Percentiles rank a stretch among this genome's conserved stretches.
These are phyloP conservation scores for Phytophthora cactorum DNA, from an alignment of 352 stramenopile genomes.

Conservation along the genomic window DNA sequence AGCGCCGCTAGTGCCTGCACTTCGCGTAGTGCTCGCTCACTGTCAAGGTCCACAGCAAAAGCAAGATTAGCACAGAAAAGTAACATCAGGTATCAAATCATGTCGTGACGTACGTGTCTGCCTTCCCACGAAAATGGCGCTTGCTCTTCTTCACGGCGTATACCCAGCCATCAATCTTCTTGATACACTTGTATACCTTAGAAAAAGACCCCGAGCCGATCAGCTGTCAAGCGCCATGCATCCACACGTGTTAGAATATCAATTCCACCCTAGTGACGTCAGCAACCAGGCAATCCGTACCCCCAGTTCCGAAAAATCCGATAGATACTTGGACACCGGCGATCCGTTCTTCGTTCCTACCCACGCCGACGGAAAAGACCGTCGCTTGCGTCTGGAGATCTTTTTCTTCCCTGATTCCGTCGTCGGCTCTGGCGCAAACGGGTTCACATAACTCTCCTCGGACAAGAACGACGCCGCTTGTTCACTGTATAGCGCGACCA, in stretches of 20 bases:
- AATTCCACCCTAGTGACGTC: not conserved
- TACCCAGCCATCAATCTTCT: slow-evolving; percentile 88
- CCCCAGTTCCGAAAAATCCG: slow-evolving; percentile 81
- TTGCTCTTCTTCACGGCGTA: slow-evolving; percentile 92
- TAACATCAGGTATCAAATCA: not conserved
- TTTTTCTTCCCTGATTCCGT: slow-evolving; percentile 66
- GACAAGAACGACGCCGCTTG: slow-evolving; percentile 31
- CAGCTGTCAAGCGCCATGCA: slow-evolving; percentile 40
- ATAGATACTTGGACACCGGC: slow-evolving; percentile 79
- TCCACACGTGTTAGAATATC: slow-evolving; percentile 4
- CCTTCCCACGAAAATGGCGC: slow-evolving; percentile 78
- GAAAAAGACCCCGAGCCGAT: slow-evolving; percentile 88
- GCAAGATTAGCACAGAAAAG: slow-evolving; percentile 1
- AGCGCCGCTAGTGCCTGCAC: slow-evolving; percentile 85
- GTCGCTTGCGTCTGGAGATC: slow-evolving; percentile 63
- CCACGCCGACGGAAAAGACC: slow-evolving; percentile 66
- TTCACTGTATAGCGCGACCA: slow-evolving; percentile 18
- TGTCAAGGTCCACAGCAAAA: slow-evolving; percentile 23
- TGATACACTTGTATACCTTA: slow-evolving; percentile 87
- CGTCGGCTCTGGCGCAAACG: slow-evolving; percentile 63
- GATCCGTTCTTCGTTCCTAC: slow-evolving; percentile 32
- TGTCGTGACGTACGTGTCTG: slow-evolving; percentile 71
- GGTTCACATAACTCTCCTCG: slow-evolving; percentile 70
- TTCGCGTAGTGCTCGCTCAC: slow-evolving; percentile 79
- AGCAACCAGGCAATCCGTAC: slow-evolving; percentile 30